These are phyloP conservation scores for Paramecium primaurelia DNA, from an alignment of 73 alveolate genomes.

Conservation along the genomic window DNA sequence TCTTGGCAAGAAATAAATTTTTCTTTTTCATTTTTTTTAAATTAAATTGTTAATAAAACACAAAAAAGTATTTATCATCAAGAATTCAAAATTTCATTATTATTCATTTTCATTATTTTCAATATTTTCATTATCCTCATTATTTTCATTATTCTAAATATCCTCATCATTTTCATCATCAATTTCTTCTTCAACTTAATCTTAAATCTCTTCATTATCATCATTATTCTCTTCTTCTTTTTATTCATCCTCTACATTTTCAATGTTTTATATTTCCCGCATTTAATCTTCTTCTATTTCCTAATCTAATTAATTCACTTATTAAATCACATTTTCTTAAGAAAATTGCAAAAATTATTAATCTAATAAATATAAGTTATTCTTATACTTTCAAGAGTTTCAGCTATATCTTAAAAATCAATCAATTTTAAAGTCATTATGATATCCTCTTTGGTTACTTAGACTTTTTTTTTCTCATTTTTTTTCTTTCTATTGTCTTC, in stretches of 20 bases:
- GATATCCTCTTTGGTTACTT: not conserved
- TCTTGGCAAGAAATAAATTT: conserved; percentile 76
- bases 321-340: not conserved
- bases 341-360: not conserved
- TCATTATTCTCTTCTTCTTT: not conserved
- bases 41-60: not conserved
- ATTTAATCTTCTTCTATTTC: not conserved
- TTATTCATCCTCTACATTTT: not conserved
- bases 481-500: not conserved
- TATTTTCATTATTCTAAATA: not conserved
- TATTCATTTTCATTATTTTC: not conserved
- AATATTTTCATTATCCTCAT: not conserved
- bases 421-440: not conserved
- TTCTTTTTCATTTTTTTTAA: conserved; percentile 44
- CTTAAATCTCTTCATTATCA: not conserved
- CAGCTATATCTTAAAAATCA: not conserved
- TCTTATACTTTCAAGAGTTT: not conserved
- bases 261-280: not conserved
- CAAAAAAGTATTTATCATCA: not conserved
- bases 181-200: not conserved
- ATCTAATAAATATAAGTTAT: not conserved
- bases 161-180: not conserved
- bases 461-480: not conserved
- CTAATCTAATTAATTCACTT: not conserved
- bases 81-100: not conserved